A percentile compares a stretch with the other conserved stretches of the same genome.
Conservation (phyloP, 169 alveolate species). For the Plasmodium coatneyi region DNA sequence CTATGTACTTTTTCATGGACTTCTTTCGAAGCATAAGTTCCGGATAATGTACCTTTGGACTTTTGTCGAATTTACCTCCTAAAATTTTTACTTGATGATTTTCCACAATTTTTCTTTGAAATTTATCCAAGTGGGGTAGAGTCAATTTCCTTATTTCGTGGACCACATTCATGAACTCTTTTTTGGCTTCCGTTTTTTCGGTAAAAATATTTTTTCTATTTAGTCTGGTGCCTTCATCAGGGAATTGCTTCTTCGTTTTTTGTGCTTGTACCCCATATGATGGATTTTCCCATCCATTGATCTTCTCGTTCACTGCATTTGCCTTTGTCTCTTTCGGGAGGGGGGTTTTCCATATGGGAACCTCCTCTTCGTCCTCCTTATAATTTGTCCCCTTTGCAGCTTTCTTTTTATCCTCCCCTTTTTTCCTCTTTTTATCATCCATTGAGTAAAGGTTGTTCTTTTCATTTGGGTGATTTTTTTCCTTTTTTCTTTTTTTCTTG, state of each 20-base stretch:
- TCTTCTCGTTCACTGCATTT: neutral
- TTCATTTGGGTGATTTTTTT: neutral
- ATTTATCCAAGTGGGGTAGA: conserved; percentile 36
- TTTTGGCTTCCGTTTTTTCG: conserved; percentile 34
- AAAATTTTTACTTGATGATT: conserved; percentile 49
- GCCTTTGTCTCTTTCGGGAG: neutral
- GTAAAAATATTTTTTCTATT: neutral
- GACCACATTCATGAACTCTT: conserved; percentile 33
- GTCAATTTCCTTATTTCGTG: conserved; percentile 57
- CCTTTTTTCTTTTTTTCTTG: neutral
- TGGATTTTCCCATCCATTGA: neutral
- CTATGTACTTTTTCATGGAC: conserved; percentile 78
- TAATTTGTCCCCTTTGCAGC: neutral
- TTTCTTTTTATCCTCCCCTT: neutral
- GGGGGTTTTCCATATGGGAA: neutral
- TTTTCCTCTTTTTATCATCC: neutral
- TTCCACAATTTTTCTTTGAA: conserved; percentile 64
- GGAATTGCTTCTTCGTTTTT: neutral
- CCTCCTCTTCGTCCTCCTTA: neutral
- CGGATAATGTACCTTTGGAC: conserved; percentile 81
- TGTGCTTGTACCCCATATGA: neutral
- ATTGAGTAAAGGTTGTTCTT: neutral
- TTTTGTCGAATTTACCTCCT: conserved; percentile 65
- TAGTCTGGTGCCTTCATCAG: neutral
- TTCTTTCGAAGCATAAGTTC: conserved; percentile 79